Conservation (phyloP, 1,284 basidiomycete genomes). For the Boletus austroedulis region DNA sequence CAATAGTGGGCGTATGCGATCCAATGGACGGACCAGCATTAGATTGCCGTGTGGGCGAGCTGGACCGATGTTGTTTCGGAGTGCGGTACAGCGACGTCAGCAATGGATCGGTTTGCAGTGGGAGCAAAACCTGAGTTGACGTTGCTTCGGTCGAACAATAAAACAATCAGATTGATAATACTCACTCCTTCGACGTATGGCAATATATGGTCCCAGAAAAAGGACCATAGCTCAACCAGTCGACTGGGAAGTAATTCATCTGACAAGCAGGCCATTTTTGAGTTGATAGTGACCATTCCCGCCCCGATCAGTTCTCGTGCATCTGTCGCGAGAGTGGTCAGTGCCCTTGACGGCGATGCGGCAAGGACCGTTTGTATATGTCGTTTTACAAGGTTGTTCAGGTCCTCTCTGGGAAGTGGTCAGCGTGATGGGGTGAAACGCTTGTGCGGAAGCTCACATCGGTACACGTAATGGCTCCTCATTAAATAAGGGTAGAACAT, state of each 20-base stretch:
- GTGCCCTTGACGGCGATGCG: constrained; percentile 59
- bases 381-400: constrained; percentile 75
- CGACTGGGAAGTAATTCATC: constrained; percentile 74
- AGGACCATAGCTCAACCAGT: constrained; percentile 87
- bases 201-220: constrained; percentile 92
- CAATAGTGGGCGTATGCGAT: constrained; percentile 49
- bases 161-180: constrained; percentile 11
- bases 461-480: constrained; percentile 85
- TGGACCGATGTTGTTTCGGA: constrained; percentile 54
- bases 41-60: constrained; percentile 54
- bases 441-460: constrained; percentile 54
- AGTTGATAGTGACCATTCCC: constrained; percentile 90
- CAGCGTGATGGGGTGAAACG: background rate
- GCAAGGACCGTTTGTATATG: constrained; percentile 74
- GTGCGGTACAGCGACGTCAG: constrained; percentile 64
- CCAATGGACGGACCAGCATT: constrained; percentile 43
- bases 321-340: constrained; percentile 72
- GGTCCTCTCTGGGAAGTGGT: constrained; percentile 67
- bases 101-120: constrained; percentile 71
- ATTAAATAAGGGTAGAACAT: constrained; percentile 88
- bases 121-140: constrained; percentile 60
- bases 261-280: constrained; percentile 72
- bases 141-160: constrained; percentile 2
- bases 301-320: constrained; percentile 78
- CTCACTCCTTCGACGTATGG: constrained; percentile 85